phyloP scores from a whole-genome alignment of 2,329 filamentous ascomycete genomes.

The Calonectria crousiana region DNA sequence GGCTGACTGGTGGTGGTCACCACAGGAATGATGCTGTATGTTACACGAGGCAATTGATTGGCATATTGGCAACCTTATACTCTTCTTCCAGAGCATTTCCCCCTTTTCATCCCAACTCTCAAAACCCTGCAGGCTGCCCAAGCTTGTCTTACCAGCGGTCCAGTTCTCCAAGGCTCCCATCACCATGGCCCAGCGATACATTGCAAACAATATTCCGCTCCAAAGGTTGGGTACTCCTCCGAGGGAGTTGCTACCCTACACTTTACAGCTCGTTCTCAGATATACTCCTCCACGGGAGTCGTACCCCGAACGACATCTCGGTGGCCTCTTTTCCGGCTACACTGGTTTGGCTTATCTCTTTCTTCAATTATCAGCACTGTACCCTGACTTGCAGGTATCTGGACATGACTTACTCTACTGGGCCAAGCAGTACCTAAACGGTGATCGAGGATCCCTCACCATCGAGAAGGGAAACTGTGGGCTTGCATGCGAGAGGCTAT shows the following conservation, averaged over 20 bases:
- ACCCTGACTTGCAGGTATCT: slow-evolving; percentile 58
- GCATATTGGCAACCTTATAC: background rate
- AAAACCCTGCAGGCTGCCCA: slow-evolving; percentile 13
- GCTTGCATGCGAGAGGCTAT: slow-evolving; percentile 62
- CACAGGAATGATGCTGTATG: slow-evolving; percentile 35
- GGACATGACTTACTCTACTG: slow-evolving; percentile 58
- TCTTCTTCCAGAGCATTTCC: background rate
- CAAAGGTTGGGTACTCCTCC: slow-evolving; percentile 46
- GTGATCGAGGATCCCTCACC: slow-evolving; percentile 47
- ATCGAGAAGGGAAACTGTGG: slow-evolving; percentile 62
- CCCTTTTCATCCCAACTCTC: background rate
- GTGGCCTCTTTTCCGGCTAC: slow-evolving; percentile 66
- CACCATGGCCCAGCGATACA: slow-evolving; percentile 47
- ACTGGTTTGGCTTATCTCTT: slow-evolving; percentile 70
- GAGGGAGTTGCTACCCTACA: slow-evolving; percentile 45
- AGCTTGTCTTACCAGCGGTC: slow-evolving; percentile 1
- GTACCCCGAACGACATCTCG: slow-evolving; percentile 50
- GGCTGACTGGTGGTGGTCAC: slow-evolving; percentile 33
- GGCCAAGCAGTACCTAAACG: slow-evolving; percentile 61
- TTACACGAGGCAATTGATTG: slow-evolving; percentile 28
- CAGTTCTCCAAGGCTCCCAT: slow-evolving; percentile 9
- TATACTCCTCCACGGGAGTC: slow-evolving; percentile 51
- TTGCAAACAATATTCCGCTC: slow-evolving; percentile 50
- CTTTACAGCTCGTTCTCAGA: slow-evolving; percentile 53
- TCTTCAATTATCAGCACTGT: slow-evolving; percentile 58